Evolutionary conservation across 2,329 filamentous ascomycete species (phyloP).

Genomic region (Cladophialophora immunda): DNA sequence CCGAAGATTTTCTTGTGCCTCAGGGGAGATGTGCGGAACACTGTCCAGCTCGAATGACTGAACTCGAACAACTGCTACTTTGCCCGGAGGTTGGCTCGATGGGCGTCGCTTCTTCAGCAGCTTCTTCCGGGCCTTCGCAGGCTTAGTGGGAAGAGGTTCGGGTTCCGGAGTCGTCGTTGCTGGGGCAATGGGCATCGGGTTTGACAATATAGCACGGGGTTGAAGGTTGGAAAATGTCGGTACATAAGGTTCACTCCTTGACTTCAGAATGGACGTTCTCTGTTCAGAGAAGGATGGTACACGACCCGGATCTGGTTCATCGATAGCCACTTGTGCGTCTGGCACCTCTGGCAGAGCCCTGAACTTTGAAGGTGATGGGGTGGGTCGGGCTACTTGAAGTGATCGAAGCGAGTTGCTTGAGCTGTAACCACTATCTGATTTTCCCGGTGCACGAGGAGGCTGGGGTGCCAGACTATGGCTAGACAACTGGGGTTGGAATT

Average conservation of each 20-base stretch:
- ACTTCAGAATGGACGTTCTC: slow-evolving; percentile 30
- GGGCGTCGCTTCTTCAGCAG: slow-evolving; percentile 38
- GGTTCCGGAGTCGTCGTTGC: not conserved
- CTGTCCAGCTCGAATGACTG: slow-evolving; percentile 31
- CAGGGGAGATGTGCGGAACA: slow-evolving; percentile 34
- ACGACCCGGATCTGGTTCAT: not conserved
- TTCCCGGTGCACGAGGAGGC: slow-evolving; percentile 25
- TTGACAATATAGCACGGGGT: slow-evolving; percentile 8
- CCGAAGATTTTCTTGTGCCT: slow-evolving; percentile 37
- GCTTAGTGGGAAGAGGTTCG: not conserved
- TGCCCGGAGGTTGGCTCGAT: slow-evolving; percentile 29
- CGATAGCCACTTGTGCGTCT: not conserved
- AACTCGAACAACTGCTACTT: slow-evolving; percentile 32
- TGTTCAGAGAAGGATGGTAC: not conserved
- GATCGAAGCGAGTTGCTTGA: slow-evolving; percentile 38
- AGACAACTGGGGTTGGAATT: slow-evolving; percentile 30
- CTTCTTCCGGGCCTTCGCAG: slow-evolving; percentile 32
- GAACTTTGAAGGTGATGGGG: slow-evolving; percentile 3
- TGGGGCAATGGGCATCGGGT: not conserved
- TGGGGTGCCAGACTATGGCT: slow-evolving; percentile 15
- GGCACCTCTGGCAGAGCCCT: slow-evolving; percentile 14
- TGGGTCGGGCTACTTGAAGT: slow-evolving; percentile 19
- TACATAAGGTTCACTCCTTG: slow-evolving; percentile 26
- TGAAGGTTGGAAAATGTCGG: slow-evolving; percentile 26
- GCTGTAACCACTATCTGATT: slow-evolving; percentile 42